Base-by-base conservation (phyloP, 2,329 filamentous ascomycete species). In the Colletotrichum zoysiae region DNA sequence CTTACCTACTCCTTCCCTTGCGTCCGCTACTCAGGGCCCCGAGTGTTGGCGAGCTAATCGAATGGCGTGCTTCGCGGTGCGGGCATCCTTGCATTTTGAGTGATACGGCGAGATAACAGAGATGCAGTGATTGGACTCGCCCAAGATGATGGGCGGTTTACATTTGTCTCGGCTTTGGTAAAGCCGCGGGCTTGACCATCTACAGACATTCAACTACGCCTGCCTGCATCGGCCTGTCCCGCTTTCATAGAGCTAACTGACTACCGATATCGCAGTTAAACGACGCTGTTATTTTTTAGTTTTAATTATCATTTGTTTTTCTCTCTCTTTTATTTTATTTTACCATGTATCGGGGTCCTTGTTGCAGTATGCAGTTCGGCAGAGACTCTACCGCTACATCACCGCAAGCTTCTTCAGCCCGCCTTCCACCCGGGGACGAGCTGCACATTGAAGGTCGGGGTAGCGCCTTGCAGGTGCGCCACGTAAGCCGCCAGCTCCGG, bases 401-500 rank as follows among this genome's bases (percentile, higher is more conserved):
- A 2, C 30, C 4, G 5, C 35, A 8, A 40, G 11, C n/a, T 23
- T 33, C 35, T 68, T 68, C 55, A 72, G 18, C 65, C 59, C 11
- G 67, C 44, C 67, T 70, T 66, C 73, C 73, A 74, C 11, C 61
- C 73, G 9, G 71, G 73, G 16, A 82, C 77, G 56, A 83, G 76
- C 73, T 83, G 81, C 18, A 86, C 82, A 56, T 78, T 79, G 74
- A 86, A 86, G 11, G 81, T 84, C 8, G 84, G 83, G 44, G 84
- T 79, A 30, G 75, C 76, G 16, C 77, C 85, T 74, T 88, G 83
- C 35, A 91, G 84, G 78, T 93, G 91, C 58, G 87, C 85, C 75
- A 96, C 80, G 80, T 95, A 95, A 0, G 91, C 91, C 71, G 87
- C 87, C 73, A 96, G 79, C 81, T 95, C 92, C 73, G 90, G 88